phyloP scores from a whole-genome alignment of 169 alveolate species.

The Plasmodium coatneyi region DNA sequence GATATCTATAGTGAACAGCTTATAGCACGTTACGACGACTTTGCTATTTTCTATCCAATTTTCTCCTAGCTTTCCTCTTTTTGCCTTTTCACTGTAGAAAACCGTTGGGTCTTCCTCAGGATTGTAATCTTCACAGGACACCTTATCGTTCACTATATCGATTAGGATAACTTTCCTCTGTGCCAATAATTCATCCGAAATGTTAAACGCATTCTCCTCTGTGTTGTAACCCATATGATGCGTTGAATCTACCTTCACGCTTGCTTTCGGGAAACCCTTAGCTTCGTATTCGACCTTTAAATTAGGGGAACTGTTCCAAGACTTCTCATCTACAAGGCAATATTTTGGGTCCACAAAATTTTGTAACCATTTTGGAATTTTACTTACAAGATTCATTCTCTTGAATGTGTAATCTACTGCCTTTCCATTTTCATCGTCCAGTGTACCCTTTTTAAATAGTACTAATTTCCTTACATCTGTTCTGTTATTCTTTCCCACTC shows the following conservation, averaged over 20 bases:
- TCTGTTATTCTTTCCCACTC: background rate
- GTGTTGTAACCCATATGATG: conserved; percentile 23
- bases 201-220: conserved; percentile 55
- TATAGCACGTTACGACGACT: conserved; percentile 80
- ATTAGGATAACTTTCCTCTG: conserved; percentile 61
- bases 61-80: conserved; percentile 51
- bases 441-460: conserved; percentile 56
- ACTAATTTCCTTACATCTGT: conserved; percentile 34
- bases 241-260: conserved; percentile 38
- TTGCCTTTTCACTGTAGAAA: conserved; percentile 68
- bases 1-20: conserved; percentile 79
- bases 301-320: conserved; percentile 63
- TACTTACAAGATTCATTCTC: conserved; percentile 71
- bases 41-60: conserved; percentile 71
- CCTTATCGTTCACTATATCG: conserved; percentile 78
- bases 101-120: conserved; percentile 67
- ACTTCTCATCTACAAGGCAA: conserved; percentile 76
- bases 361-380: conserved; percentile 80
- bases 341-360: conserved; percentile 76
- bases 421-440: conserved; percentile 19
- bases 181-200: conserved; percentile 56
- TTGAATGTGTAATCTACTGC: conserved; percentile 76
- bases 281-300: conserved; percentile 39
- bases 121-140: conserved; percentile 22
- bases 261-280: conserved; percentile 77